A percentile compares a stretch with the other conserved stretches of the same genome.
Evolutionary conservation across 2,329 filamentous ascomycete species (phyloP).

Genomic region (Fusarium luffae): DNA sequence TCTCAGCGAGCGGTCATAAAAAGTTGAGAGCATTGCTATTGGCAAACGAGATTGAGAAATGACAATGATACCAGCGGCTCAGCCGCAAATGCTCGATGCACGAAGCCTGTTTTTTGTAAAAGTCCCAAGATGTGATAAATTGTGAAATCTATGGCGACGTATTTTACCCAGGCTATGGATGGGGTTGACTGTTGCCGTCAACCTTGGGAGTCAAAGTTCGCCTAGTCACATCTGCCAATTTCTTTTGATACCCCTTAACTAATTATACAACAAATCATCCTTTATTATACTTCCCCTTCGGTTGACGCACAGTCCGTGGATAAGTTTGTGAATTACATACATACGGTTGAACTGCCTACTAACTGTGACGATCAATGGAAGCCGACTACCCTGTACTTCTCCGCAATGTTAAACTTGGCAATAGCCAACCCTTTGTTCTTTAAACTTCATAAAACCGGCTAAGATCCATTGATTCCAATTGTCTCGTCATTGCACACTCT

Average conservation of each 20-base stretch:
- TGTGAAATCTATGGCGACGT: no score
- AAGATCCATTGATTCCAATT: not conserved
- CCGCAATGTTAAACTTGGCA: conserved; percentile 28
- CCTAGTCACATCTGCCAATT: no score
- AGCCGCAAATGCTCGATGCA: conserved; percentile 39
- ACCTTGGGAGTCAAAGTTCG: no score
- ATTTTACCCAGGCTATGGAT: no score
- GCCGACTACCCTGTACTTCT: conserved; percentile 30
- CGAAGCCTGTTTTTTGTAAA: not conserved
- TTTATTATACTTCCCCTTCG: no score
- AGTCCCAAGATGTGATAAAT: not conserved
- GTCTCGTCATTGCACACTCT: not conserved
- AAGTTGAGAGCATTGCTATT: conserved; percentile 40
- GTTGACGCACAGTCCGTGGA: no score
- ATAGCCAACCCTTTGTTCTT: conserved; percentile 9
- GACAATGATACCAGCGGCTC: conserved; percentile 42
- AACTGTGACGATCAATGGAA: no score
- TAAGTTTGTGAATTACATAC: no score
- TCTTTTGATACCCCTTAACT: no score
- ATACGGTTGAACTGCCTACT: no score
- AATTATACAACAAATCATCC: no score
- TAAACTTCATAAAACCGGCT: not conserved
- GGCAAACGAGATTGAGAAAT: conserved; percentile 41
- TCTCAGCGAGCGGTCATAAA: conserved; percentile 27
- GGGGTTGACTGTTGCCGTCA: no score